A percentile compares a stretch with the other conserved stretches of the same genome.
Conservation (phyloP, 2,329 filamentous ascomycete species). For the Taxawa tesnikishii region DNA sequence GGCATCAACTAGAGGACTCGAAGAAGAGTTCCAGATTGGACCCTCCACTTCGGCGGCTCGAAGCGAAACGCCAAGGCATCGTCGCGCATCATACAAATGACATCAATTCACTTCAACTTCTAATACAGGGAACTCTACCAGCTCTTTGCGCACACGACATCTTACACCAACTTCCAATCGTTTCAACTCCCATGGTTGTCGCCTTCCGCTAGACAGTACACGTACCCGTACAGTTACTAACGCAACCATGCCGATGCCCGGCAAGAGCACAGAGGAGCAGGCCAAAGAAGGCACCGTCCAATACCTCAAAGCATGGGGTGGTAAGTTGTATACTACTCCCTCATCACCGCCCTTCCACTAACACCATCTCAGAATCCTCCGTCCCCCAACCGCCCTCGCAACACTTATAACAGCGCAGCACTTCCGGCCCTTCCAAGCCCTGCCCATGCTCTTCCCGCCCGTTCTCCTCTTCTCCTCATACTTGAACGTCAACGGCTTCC, state of each 20-base stretch:
- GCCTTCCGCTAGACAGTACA: too few species aligned
- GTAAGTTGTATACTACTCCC: conserved; percentile 33
- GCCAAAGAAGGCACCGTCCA: conserved; percentile 29
- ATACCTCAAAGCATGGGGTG: conserved; percentile 38
- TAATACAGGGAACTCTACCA: too few species aligned
- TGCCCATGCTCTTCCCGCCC: conserved; percentile 57
- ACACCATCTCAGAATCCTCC: neutral
- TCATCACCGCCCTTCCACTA: conserved; percentile 9
- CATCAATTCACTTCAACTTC: neutral
- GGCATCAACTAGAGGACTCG: too few species aligned
- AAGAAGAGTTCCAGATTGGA: too few species aligned
- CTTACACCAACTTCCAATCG: too few species aligned
- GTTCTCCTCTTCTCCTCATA: conserved; percentile 55
- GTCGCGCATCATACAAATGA: conserved; percentile 1
- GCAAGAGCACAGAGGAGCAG: conserved; percentile 21
- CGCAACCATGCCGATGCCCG: conserved; percentile 26
- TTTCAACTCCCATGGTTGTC: too few species aligned
- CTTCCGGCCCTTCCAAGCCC: conserved; percentile 50
- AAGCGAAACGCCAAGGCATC: too few species aligned
- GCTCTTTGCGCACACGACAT: too few species aligned
- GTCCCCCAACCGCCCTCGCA: conserved; percentile 52
- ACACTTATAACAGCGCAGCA: conserved; percentile 55
- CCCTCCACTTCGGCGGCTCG: too few species aligned
- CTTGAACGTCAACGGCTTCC: conserved; percentile 50
- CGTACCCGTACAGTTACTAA: too few species aligned